Evolutionary conservation across 2,329 filamentous ascomycete genomes (phyloP), one percentile per base, ranked within the genome.

Genomic region (Byssochlamys sp.): DNA sequence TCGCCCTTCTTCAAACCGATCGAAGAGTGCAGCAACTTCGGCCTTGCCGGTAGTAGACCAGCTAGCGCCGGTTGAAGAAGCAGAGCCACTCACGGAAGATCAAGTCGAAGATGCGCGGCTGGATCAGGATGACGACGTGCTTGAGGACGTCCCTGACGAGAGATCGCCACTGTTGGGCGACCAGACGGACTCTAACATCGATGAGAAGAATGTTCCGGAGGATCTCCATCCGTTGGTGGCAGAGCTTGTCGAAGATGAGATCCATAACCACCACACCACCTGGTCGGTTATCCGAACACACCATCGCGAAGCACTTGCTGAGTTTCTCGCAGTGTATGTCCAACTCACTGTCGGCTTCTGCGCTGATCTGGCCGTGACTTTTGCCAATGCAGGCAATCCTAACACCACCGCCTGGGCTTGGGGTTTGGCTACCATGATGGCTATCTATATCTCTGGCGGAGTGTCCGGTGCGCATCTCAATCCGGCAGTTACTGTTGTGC

Each of bases 401-500:
- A 73, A 75, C 60, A 75, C 76, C 10, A 73, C 75, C 2, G 66
- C 68, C 27, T 77, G 71, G 73, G 73, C 76, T 3, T 84, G 81
- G 81, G 81, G 81, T 1, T 71, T 83, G 10, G 80, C 78, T 1
- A 76, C 77, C 25, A 84, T 83, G 78, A 70, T 77, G 31, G 77
- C 69, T 9, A 77, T 79, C 60, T 78, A 78, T 58, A 73, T 78
- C 31, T 75, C 73, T 25, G 76, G 76, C 71, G 77, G 76, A 55
- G 72, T 78, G 14, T 78, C 76, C 4, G 76, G 77, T 55, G 77
- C 75, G 3, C 76, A 78, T 55, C 67, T 78, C 19, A 78, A 78
- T 53, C 77, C 76, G 0, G 67, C 71, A 7, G 70, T 78, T 31
- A 77, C 75, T 2, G 65, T 74, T 3, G 73, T 78, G 68, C 66